Evolutionary conservation across 352 stramenopile species (phyloP).

Genomic region (Pythium scleroteichum): DNA sequence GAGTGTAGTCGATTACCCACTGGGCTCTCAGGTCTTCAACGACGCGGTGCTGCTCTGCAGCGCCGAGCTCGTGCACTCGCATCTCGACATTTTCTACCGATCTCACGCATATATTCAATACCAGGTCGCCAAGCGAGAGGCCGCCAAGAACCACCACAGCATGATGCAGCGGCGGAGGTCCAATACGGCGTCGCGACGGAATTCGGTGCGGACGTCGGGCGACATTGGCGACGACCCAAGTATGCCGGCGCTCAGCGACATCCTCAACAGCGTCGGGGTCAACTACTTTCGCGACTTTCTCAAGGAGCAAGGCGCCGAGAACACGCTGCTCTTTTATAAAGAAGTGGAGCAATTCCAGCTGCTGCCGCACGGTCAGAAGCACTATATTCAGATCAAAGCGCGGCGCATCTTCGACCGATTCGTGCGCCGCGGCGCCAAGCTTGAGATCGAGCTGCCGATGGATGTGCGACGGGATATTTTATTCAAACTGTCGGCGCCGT

Average conservation of each 20-base stretch:
- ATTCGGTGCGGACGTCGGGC: neutral
- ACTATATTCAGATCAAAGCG: slow-evolving; percentile 75
- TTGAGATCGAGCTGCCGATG: slow-evolving; percentile 61
- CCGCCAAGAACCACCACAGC: slow-evolving; percentile 1
- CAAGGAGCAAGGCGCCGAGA: slow-evolving; percentile 47
- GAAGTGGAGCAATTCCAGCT: slow-evolving; percentile 74
- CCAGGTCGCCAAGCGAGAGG: slow-evolving; percentile 22
- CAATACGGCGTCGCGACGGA: slow-evolving; percentile 23
- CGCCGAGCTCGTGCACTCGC: slow-evolving; percentile 59
- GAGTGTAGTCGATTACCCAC: slow-evolving; percentile 46
- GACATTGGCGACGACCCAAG: neutral
- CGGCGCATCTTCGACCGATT: slow-evolving; percentile 76
- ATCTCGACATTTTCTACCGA: slow-evolving; percentile 61
- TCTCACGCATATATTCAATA: slow-evolving; percentile 47
- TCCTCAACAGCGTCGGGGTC: slow-evolving; percentile 51
- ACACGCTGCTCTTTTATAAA: slow-evolving; percentile 70
- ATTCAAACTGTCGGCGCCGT: slow-evolving; percentile 55
- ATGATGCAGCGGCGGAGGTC: neutral
- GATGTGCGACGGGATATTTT: slow-evolving; percentile 69
- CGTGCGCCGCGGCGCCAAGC: slow-evolving; percentile 53
- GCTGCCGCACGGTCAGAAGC: slow-evolving; percentile 59
- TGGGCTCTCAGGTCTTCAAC: slow-evolving; percentile 54
- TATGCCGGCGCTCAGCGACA: slow-evolving; percentile 26
- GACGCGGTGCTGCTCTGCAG: slow-evolving; percentile 58
- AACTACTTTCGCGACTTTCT: slow-evolving; percentile 64